Evolutionary conservation across 1,139 yeast species (phyloP), one percentile per base, ranked within the genome.

Genomic region (Magnusiomyces tetraspermus): DNA sequence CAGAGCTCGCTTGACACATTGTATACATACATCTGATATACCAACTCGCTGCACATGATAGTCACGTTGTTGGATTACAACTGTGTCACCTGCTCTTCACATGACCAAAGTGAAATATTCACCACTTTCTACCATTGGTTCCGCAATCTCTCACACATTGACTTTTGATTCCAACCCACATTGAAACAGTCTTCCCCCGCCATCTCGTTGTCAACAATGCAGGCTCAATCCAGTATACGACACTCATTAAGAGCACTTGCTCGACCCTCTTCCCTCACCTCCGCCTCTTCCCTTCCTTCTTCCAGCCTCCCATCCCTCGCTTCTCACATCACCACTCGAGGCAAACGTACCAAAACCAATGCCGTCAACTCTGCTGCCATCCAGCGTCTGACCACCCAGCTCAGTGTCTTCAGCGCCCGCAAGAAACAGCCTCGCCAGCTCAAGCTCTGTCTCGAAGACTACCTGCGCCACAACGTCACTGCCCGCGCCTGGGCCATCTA

Each of bases 371-470:
- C 79, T 26, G 77, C 87, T 1, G 76, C 79, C 36, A 82, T 86
- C 8, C 87, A 83, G 62, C 94, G 90, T 31, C 59, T 69, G 42
- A 60, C 67, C 53, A 68, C 67, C 50, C 66, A 67, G 71, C 76
- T 89, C 58, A 84, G 95, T 45, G 96, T 90, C 26, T 71, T 88
- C 62, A 82, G 94, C 26, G 96, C 96, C 19, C 78, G 86, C 56
- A 81, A 88, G 72, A 89, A 88, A 70, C 92, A 85, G 67, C 97
- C 98, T 48, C 80, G 82, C 61, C 73, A 87, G 61, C 71, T 92
- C 58, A 85, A 82, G 62, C 74, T 89, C 45, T 78, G 87, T 57
- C 74, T 79, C 38, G 97, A 90, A 67, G 98, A 92, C 65, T 75
- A 83, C 56, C 75, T 90, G 58, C 86, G 94, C 64, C 97, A 92